Base-by-base conservation (phyloP, 1,139 yeast genomes). In the Saccharomyces hybrid region DNA sequence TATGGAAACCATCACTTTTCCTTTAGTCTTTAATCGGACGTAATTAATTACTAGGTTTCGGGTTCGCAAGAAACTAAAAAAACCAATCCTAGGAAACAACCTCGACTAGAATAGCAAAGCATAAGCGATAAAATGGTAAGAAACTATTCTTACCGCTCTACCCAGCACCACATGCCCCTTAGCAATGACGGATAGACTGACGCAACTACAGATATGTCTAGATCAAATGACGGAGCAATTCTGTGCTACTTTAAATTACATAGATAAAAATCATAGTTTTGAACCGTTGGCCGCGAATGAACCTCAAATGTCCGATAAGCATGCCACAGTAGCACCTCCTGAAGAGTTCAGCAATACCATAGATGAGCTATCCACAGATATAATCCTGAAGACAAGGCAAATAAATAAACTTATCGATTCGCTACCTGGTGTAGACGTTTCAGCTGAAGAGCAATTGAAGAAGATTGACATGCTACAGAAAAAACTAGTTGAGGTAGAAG, bases 191-290 rank as follows among this genome's bases (percentile, higher is more conserved):
- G 99, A 93, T 71, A 76, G 98, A 64, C 76, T 93, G 42, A 90
- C 98, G 1, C 99, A 93, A 69, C 79, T 93, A 38, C 99, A 93
- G 67, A 80, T 88, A 49, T 90, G 98, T 63, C 75, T 93, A 50
- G 99, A 93, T 71, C 96, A 87, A 74, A 81, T 93, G 55, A 83
- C 89, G 55, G 96, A 88, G 60, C 97, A 91, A 73, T 88, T 90
- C 74, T 87, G 88, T 68, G 95, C 97, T 5, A 85, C 97, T 1
- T 76, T 93, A 53, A 88, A 88, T 68, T 90, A 90, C 65, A 85
- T 91, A 47, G 95, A 89, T 68, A 79, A 80, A 57, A 80, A 81
- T 57, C 90, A 84, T 63, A 85, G 79, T 62, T 84, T 74, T 72
- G 76, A 75, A 25, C 79, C 83, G 2, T 66, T 76, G 7, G 52